Percentiles rank a stretch among this genome's conserved stretches.
Conservation (phyloP, 1,139 yeast species). For the Kodamaea sp. region DNA sequence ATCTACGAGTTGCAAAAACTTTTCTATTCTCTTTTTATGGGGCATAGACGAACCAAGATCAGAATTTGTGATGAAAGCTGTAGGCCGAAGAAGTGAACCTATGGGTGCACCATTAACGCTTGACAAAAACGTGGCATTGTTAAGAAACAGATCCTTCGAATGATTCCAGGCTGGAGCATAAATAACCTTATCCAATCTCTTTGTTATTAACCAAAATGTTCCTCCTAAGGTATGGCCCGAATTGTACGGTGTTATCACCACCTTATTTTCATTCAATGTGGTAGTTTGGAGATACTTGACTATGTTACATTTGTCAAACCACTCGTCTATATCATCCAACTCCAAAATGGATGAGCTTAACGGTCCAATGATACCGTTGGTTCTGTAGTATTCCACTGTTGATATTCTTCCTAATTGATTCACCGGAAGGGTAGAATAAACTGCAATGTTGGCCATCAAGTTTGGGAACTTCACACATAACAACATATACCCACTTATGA, state of each 20-base stretch:
- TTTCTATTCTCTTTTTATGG: conserved; percentile 64
- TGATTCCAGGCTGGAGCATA: conserved; percentile 97
- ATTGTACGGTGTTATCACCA: conserved; percentile 77
- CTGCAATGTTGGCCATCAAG: conserved; percentile 65
- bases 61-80: conserved; percentile 79
- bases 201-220: conserved; percentile 76
- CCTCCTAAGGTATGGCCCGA: conserved; percentile 97
- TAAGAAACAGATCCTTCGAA: conserved; percentile 80
- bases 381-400: conserved; percentile 76
- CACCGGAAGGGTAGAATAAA: conserved; percentile 87
- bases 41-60: conserved; percentile 68
- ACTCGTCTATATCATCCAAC: conserved; percentile 72
- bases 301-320: conserved; percentile 68
- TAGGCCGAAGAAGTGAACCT: conserved; percentile 73
- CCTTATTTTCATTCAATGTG: conserved; percentile 58
- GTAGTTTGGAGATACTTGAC: conserved; percentile 81
- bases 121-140: conserved; percentile 71
- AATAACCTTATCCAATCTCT: conserved; percentile 73
- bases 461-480: conserved; percentile 63
- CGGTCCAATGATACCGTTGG: conserved; percentile 77
- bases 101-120: conserved; percentile 51
- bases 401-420: conserved; percentile 83
- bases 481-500: conserved; percentile 77
- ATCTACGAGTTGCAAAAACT: conserved; percentile 63
- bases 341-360: conserved; percentile 61